Base-by-base conservation (phyloP, 2,329 filamentous ascomycete species). In the Pseudogymnoascus pannorum region DNA sequence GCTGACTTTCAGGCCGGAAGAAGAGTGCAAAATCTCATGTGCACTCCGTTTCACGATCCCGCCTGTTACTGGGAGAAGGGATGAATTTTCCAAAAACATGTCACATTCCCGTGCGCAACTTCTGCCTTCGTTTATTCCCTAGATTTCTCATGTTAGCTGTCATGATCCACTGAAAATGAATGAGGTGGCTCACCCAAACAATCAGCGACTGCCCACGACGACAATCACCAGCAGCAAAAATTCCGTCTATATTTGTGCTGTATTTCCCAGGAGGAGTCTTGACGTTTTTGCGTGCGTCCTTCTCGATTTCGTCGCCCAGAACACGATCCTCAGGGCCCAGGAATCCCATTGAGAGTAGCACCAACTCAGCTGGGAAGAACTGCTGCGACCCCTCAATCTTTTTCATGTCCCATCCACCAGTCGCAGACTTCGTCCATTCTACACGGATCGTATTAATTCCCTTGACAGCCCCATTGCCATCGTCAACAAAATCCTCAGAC, bases 371-470 rank as follows among this genome's bases (percentile, higher is more conserved):
- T 36, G 91, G 91, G 88, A 97, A 97, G 82, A 95, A 95, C 73
- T 97, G 87, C 79, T 96, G 89, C 64, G 89, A 93, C 36, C 90
- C 92, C 67, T 96, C 92, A 31, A 96, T 82, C 75, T 96, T 93
- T 83, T 96, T 96, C 92, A 97, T 97, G 76, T 97, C 93, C 93
- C 93, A 97, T 48, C 92, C 92, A 67, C 92, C 92, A 64, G 85
- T 87, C 26, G 90, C 82, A 60, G 87, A 91, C 81, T 92, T 94
- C 69, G 91, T 94, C 93, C 93, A 97, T 75, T 97, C 92, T 44
- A 97, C 92, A 60, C 93, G 91, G 63, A 94, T 85, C 44, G 92
- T 96, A 77, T 94, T 96, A 81, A 97, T 96, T 66, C 93, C 93
- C 81, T 92, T 95, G 72, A 97, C 91, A 66, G 88, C 87, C 73